Conservation (phyloP, 2,329 filamentous ascomycete species). For the Xylariaceae sp. region DNA sequence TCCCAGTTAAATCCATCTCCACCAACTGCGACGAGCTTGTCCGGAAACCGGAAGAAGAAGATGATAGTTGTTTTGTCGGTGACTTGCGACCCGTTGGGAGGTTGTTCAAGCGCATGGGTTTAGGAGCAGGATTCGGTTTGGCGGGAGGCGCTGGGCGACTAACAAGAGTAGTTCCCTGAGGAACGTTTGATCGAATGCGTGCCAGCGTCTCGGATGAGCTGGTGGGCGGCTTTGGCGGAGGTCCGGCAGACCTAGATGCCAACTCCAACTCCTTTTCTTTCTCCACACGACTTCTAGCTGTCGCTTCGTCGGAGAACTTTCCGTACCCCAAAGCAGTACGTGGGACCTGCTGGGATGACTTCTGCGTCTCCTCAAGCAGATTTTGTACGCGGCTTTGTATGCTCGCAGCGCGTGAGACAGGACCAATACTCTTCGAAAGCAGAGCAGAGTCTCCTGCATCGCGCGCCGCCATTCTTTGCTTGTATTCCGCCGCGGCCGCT, state of each 20-base stretch:
- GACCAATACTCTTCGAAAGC: conserved; percentile 52
- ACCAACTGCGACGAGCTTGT: conserved; percentile 38
- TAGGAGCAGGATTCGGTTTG: conserved; percentile 54
- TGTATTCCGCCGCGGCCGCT: conserved; percentile 82
- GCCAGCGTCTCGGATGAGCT: conserved; percentile 22
- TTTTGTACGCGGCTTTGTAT: conserved; percentile 91
- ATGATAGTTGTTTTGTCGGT: conserved; percentile 39
- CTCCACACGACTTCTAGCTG: conserved; percentile 34
- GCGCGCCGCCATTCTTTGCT: conserved; percentile 63
- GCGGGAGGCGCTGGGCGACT: conserved; percentile 30
- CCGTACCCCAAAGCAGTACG: conserved; percentile 85
- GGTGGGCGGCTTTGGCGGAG: conserved; percentile 25
- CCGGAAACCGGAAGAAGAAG: conserved; percentile 23
- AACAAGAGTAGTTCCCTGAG: conserved; percentile 16
- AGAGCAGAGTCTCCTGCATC: conserved; percentile 40
- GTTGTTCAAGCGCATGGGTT: conserved; percentile 57
- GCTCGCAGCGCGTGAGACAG: conserved; percentile 63
- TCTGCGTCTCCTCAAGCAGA: conserved; percentile 72
- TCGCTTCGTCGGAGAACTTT: conserved; percentile 62
- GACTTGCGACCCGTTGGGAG: conserved; percentile 45
- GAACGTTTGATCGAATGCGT: conserved; percentile 20
- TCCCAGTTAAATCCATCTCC: conserved; percentile 43
- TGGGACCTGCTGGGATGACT: conserved; percentile 48
- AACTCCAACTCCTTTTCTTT: conserved; percentile 31
- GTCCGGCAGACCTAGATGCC: conserved; percentile 47